Evolutionary conservation across 163 green algal genomes (phyloP), one percentile per base, ranked within the genome.

Genomic region (Coccomyxa subellipsoidea): DNA sequence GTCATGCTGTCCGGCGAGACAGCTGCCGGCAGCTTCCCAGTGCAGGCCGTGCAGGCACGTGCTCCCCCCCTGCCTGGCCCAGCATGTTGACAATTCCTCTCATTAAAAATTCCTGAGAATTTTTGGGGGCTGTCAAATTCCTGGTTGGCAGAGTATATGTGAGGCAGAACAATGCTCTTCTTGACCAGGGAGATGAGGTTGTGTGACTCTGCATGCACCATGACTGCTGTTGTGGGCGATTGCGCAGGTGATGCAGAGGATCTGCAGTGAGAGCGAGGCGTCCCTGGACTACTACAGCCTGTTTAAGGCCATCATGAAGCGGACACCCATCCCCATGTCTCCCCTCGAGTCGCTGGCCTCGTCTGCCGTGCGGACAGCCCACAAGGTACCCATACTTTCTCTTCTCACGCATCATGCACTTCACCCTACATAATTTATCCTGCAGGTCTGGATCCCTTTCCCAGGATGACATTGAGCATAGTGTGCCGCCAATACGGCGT

Each of bases 1-100:
- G 95, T 99, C 82, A 99, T 99, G 96, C 93, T 99, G 40, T 97
- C 88, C 0, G 96, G 96, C 66, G 96, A 99, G 91, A 99, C 96
- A 18, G 96, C 96, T 23, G 94, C 95, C 37, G 96, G 96, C 40
- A 89, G 90, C 59, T 99, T 98, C 89, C 96, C 96, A 25, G 90
- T 98, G 35, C 93, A 98, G 89, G 96, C 94, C 0, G 54, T 80
- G 21, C 87, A 94, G 88, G 92, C 97, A 40, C 2, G 70, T 27
- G 66, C 21, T 73, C n/a, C 27, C 66, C 21, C 10, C 29, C 18
- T 18, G 2, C 66, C 7, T 73, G 66, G 29, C 66, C 10, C 5
- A 37, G n/a, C n/a, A n/a, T n/a, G n/a, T n/a, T n/a, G n/a, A n/a
- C n/a, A n/a, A n/a, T n/a, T n/a, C n/a, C n/a, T n/a, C n/a, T n/a